phyloP scores from a whole-genome alignment of 345 rosid species.

The Euphorbia pulcherrima region DNA sequence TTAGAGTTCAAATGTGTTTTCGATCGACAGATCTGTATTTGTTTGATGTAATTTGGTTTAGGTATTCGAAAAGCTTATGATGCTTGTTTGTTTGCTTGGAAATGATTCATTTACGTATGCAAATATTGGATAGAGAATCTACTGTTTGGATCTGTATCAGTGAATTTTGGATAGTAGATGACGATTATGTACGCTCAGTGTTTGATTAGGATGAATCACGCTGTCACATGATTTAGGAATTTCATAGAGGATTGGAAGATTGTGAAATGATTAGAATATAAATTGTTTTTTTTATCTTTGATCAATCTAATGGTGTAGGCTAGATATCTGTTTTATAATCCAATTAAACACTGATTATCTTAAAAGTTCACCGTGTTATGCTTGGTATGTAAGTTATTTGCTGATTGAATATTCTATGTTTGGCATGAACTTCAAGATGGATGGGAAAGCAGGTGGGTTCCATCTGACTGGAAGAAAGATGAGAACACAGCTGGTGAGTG shows the following conservation, averaged over 20 bases:
- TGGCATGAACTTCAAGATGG: conserved; percentile 47
- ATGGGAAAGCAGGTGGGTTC: conserved; percentile 91
- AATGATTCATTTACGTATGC: background rate
- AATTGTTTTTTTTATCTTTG: background rate
- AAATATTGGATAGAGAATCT: background rate
- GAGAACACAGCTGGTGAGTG: conserved; percentile 85
- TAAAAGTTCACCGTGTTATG: no score
- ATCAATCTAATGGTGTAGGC: background rate
- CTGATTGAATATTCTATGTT: background rate
- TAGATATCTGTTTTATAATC: no score
- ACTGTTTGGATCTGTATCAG: conserved; percentile 2
- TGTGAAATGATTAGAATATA: background rate
- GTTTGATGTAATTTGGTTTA: background rate
- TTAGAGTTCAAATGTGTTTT: conserved; percentile 3
- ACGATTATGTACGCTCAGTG: background rate
- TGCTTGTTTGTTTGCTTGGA: conserved; percentile 1
- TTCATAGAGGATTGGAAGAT: background rate
- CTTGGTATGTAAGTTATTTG: background rate
- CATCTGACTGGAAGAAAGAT: conserved; percentile 90
- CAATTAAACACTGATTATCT: no score
- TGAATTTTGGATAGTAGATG: background rate
- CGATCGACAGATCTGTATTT: conserved; percentile 18
- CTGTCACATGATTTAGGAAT: background rate
- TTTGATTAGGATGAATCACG: background rate
- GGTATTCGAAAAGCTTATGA: background rate